Evolutionary conservation across 2,329 filamentous ascomycete genomes (phyloP).

Genomic region (Aspergillus spinulosporus): DNA sequence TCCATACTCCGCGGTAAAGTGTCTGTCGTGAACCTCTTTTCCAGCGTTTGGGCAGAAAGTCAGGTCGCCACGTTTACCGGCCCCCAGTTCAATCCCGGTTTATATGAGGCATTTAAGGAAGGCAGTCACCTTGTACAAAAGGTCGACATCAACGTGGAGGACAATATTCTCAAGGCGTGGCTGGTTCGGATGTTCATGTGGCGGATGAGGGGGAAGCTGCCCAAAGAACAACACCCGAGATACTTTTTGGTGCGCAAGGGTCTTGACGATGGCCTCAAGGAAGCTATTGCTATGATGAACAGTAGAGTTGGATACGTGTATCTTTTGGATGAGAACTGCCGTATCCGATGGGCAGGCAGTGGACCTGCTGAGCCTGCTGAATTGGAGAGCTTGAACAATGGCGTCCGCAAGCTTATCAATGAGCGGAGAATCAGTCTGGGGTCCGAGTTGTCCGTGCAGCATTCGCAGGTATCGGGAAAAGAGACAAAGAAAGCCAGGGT

Average conservation of each 20-base stretch:
- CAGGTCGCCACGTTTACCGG: constrained; percentile 75
- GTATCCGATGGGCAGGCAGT: constrained; percentile 92
- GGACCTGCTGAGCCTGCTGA: constrained; percentile 45
- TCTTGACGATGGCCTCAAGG: constrained; percentile 56
- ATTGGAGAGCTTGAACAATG: constrained; percentile 45
- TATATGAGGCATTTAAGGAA: constrained; percentile 63
- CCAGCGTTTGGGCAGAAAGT: constrained; percentile 78
- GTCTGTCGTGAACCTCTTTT: constrained; percentile 78
- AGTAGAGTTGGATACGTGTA: constrained; percentile 93
- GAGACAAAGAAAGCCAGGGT: constrained; percentile 22
- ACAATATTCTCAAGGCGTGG: constrained; percentile 66
- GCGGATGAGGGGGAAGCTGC: constrained; percentile 50
- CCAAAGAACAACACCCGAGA: constrained; percentile 53
- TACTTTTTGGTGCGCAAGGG: constrained; percentile 63
- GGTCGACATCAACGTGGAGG: constrained; percentile 86
- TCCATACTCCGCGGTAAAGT: constrained; percentile 70
- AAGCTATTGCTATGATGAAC: constrained; percentile 72
- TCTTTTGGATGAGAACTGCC: constrained; percentile 80
- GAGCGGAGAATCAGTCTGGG: constrained; percentile 36
- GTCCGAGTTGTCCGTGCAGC: constrained; percentile 23
- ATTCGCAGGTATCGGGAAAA: constrained; percentile 19
- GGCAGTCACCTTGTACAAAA: constrained; percentile 62
- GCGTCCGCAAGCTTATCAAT: constrained; percentile 44
- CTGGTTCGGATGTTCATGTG: constrained; percentile 58
- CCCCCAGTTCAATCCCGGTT: constrained; percentile 64